A percentile compares a stretch with the other conserved stretches of the same genome.
Evolutionary conservation across 371 early-diverging fungal species (phyloP).

Genomic region (Entomophthora muscae): DNA sequence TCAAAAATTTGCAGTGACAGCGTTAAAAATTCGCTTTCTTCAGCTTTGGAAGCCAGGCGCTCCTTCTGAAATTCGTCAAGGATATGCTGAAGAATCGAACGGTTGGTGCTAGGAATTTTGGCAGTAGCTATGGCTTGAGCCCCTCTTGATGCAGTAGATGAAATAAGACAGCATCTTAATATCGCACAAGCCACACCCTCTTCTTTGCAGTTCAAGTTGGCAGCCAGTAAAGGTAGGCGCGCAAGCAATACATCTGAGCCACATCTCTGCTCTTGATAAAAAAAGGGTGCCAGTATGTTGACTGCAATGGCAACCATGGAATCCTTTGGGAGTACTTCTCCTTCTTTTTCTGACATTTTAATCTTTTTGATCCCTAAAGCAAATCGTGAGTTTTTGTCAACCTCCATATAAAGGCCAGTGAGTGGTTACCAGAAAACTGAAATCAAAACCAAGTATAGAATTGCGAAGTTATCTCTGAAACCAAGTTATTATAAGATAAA

Average conservation of each 20-base stretch:
- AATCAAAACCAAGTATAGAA: too few species aligned
- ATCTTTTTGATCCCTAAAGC: neutral
- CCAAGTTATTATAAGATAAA: too few species aligned
- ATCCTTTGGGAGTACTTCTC: neutral
- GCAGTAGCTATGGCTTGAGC: neutral
- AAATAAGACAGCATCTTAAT: neutral
- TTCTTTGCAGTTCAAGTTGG: neutral
- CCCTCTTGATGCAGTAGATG: neutral
- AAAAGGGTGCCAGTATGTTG: neutral
- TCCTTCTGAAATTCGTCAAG: neutral
- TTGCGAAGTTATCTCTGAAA: too few species aligned
- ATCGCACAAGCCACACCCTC: neutral
- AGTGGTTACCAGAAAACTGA: too few species aligned
- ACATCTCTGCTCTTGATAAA: neutral
- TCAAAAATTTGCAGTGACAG: neutral
- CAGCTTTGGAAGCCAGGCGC: neutral
- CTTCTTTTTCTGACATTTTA: neutral
- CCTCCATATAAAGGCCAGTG: too few species aligned
- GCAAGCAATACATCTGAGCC: neutral
- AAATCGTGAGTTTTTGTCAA: neutral
- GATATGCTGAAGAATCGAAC: neutral
- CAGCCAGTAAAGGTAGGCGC: neutral
- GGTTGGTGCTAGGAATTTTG: neutral
- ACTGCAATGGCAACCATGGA: neutral
- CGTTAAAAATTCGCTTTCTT: neutral